These are phyloP conservation scores for Sporothrix curviconia DNA, from an alignment of 2,329 filamentous ascomycete species.

Conservation along the genomic window DNA sequence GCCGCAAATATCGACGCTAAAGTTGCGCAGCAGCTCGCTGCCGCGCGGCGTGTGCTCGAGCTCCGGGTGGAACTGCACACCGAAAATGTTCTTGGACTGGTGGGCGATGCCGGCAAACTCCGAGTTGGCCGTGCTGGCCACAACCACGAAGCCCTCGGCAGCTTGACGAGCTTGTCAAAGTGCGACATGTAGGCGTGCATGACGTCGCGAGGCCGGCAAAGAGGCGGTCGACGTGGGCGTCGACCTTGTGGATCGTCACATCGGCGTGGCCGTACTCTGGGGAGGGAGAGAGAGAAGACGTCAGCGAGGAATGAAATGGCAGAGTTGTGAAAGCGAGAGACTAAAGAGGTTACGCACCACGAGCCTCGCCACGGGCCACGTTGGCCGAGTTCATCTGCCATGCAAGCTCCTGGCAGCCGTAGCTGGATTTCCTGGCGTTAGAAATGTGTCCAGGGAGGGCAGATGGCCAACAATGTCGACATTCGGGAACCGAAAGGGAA, in stretches of 20 bases:
- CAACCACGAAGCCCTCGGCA: conserved; percentile 66
- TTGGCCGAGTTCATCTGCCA: conserved; percentile 36
- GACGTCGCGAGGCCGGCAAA: conserved; percentile 66
- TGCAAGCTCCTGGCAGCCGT: conserved; percentile 17
- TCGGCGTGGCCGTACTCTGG: conserved; percentile 65
- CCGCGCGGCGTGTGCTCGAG: conserved; percentile 59
- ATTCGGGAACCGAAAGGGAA: no score
- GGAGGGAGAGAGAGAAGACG: not conserved
- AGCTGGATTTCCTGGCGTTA: conserved; percentile 2
- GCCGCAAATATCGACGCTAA: conserved; percentile 73
- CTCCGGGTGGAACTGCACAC: conserved; percentile 86
- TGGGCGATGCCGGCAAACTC: conserved; percentile 74
- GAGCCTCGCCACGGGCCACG: conserved; percentile 59
- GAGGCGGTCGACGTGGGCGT: conserved; percentile 64
- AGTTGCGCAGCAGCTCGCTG: conserved; percentile 69
- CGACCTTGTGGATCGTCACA: conserved; percentile 53
- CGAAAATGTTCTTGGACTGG: conserved; percentile 61
- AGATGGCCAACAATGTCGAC: not conserved
- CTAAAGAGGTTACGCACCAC: conserved; percentile 23
- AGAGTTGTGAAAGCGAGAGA: no score
- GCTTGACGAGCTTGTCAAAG: conserved; percentile 35
- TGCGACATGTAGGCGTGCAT: conserved; percentile 80
- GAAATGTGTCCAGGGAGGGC: not conserved
- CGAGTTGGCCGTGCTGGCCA: conserved; percentile 69
- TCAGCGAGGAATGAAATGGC: no score